Conservation (phyloP, 2,329 filamentous ascomycete species). For the Sporothrix brunneoviolacea region DNA sequence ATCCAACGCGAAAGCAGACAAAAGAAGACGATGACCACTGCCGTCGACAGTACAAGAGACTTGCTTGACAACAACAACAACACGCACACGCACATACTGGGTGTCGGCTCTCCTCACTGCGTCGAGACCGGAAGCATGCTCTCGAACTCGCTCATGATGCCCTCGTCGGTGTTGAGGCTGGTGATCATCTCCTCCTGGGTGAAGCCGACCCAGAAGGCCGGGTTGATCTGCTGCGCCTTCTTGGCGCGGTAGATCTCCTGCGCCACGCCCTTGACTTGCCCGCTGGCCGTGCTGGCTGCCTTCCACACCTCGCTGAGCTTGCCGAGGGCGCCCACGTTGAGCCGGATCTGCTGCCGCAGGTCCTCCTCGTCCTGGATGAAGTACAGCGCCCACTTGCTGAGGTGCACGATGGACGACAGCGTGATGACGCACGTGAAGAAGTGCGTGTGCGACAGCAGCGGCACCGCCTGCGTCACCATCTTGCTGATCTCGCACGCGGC, state of each 20-base stretch:
- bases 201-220: conserved; percentile 48
- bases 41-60: too few relatives aligned
- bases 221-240: conserved; percentile 48
- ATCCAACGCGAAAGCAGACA: too few relatives aligned
- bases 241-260: conserved; percentile 62
- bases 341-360: conserved; percentile 66
- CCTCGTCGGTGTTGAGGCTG: conserved; percentile 50
- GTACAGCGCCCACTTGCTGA: conserved; percentile 68
- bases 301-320: conserved; percentile 65
- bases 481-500: conserved; percentile 72
- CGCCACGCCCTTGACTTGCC: conserved; percentile 72
- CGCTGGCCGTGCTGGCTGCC: conserved; percentile 61
- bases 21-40: too few relatives aligned
- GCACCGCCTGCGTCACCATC: conserved; percentile 66
- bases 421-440: conserved; percentile 80
- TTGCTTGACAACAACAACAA: neutral
- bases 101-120: conserved; percentile 9
- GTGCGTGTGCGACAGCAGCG: conserved; percentile 67
- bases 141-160: conserved; percentile 53
- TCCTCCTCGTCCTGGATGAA: conserved; percentile 58
- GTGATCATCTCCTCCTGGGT: conserved; percentile 49
- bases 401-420: conserved; percentile 71
- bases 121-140: conserved; percentile 25
- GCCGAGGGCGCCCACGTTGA: conserved; percentile 72
- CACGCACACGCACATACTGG: neutral